Evolutionary conservation across 202 grass and related monocot species (phyloP).

Genomic region (Brachypodium distachyon): DNA sequence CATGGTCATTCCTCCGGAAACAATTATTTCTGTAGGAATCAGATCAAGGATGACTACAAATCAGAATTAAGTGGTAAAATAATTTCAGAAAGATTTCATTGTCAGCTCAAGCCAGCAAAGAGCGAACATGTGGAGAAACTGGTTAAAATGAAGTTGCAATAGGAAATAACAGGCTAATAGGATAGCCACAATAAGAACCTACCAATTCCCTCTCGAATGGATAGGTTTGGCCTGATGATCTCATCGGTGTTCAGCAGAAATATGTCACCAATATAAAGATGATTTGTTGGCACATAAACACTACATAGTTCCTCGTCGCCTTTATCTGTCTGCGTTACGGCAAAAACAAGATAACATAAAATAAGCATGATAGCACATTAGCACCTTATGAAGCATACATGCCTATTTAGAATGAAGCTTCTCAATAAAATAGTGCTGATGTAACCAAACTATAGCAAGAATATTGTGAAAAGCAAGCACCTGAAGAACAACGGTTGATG

Average conservation of each 20-base stretch:
- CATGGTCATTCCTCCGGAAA: constrained; percentile 97
- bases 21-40: constrained; percentile 69
- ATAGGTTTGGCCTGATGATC: constrained; percentile 91
- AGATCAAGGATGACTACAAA: background rate
- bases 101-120: background rate
- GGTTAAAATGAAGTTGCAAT: background rate
- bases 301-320: constrained; percentile 97
- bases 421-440: background rate
- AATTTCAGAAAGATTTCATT: background rate
- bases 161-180: background rate
- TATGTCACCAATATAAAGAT: constrained; percentile 98
- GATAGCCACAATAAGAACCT: background rate
- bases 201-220: constrained; percentile 98
- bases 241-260: constrained; percentile 92
- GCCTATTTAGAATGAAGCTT: background rate
- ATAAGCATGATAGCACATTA: background rate
- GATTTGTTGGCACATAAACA: constrained; percentile 97
- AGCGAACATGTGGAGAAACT: background rate
- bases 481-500: constrained; percentile 88
- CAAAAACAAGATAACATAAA: background rate
- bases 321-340: constrained; percentile 63
- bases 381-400: background rate
- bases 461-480: constrained; percentile 30
- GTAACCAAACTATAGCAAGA: background rate
- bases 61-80: background rate